phyloP scores from a whole-genome alignment of 2,329 filamentous ascomycete species.

The Cytospora mali region DNA sequence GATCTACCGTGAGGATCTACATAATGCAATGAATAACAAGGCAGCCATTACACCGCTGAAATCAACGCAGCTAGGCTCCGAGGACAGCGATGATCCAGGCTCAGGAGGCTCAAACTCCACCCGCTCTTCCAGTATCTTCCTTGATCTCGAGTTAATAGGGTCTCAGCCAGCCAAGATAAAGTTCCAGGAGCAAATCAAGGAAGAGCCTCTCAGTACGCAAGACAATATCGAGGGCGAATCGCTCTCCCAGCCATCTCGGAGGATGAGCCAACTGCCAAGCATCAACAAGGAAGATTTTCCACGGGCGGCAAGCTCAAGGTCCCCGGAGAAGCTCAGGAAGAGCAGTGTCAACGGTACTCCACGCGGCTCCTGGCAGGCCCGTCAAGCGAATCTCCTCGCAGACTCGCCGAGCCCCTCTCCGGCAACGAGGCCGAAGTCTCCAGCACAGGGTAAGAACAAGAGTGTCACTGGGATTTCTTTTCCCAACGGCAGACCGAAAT shows the following conservation, averaged over 20 bases:
- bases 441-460: not conserved
- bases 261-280: not conserved
- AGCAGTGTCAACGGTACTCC: slow-evolving; percentile 4
- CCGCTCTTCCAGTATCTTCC: slow-evolving; percentile 21
- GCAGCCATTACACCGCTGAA: not conserved
- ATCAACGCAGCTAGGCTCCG: not conserved
- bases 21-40: not conserved
- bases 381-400: slow-evolving; percentile 4
- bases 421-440: not conserved
- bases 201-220: not conserved
- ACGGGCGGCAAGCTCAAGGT: not conserved
- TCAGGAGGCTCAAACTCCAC: slow-evolving; percentile 21
- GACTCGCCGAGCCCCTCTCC: slow-evolving; percentile 4
- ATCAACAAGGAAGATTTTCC: not conserved
- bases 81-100: not conserved
- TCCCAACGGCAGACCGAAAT: slow-evolving; percentile 9
- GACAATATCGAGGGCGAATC: not conserved
- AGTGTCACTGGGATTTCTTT: slow-evolving; percentile 1
- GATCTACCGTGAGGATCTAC: slow-evolving; percentile 4
- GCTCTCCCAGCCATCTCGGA: not conserved
- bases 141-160: slow-evolving; percentile 21
- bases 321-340: not conserved
- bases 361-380: slow-evolving; percentile 9
- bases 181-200: slow-evolving; percentile 18
- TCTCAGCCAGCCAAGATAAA: slow-evolving; percentile 20